phyloP scores from a whole-genome alignment of 2,329 filamentous ascomycete species.

The Colletotrichum costaricense region DNA sequence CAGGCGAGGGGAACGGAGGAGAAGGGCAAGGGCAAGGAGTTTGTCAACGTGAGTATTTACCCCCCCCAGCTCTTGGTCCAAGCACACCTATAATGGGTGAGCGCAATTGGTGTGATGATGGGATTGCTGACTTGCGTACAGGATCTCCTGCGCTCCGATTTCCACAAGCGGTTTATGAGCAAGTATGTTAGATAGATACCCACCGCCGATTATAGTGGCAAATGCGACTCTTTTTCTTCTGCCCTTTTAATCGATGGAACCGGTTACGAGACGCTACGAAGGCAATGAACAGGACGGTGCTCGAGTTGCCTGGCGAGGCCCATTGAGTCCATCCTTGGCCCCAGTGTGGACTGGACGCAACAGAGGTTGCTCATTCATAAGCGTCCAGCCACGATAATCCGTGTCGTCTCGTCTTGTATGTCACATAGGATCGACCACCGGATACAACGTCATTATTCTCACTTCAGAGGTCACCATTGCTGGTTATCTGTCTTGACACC shows the following conservation, averaged over 20 bases:
- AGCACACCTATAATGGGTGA: neutral
- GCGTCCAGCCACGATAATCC: too few species aligned
- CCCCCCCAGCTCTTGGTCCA: neutral
- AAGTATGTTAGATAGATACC: slow-evolving; percentile 67
- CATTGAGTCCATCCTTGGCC: too few species aligned
- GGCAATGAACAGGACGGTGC: too few species aligned
- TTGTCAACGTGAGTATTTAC: slow-evolving; percentile 82
- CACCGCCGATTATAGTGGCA: slow-evolving; percentile 10
- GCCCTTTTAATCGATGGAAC: neutral
- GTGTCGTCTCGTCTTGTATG: too few species aligned
- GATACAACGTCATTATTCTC: too few species aligned
- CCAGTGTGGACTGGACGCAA: too few species aligned
- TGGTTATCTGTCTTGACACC: too few species aligned
- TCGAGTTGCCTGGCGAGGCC: too few species aligned
- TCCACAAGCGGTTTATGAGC: slow-evolving; percentile 96
- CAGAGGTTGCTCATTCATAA: too few species aligned
- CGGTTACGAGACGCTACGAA: too few species aligned
- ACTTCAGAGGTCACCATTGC: too few species aligned
- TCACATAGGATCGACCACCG: too few species aligned
- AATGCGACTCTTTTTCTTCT: neutral
- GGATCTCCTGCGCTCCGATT: slow-evolving; percentile 93
- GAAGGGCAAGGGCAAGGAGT: slow-evolving; percentile 88
- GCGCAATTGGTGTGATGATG: neutral
- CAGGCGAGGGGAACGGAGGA: slow-evolving; percentile 96
- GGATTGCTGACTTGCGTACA: slow-evolving; percentile 48